These are phyloP conservation scores for Mycena filopes DNA, from an alignment of 768 basidiomycete genomes.

Conservation along the genomic window DNA sequence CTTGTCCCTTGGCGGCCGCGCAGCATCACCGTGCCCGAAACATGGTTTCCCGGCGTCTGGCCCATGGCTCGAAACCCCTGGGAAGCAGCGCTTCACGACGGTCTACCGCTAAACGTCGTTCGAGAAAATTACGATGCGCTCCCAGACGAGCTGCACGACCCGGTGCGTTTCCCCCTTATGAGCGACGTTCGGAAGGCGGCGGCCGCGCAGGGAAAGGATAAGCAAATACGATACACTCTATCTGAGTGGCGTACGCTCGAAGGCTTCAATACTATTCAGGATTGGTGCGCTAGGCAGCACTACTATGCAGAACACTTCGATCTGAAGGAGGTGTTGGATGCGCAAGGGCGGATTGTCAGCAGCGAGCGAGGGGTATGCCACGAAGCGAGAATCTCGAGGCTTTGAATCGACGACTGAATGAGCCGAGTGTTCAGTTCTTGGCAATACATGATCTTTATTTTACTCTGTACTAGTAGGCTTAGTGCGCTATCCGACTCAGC, in stretches of 20 bases:
- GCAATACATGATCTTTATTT: too few species aligned
- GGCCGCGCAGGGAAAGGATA: not conserved
- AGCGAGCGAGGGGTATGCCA: not conserved
- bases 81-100: too few species aligned
- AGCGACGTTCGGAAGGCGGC: not conserved
- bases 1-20: not conserved
- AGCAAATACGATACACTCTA: not conserved
- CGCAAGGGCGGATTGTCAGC: not conserved
- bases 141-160: too few species aligned
- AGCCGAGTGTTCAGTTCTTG: too few species aligned
- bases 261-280: not conserved
- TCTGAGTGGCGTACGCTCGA: not conserved
- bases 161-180: too few species aligned
- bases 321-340: constrained; percentile 6
- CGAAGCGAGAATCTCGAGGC: too few species aligned
- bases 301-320: not conserved
- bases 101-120: too few species aligned
- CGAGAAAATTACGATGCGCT: too few species aligned
- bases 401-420: too few species aligned
- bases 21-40: not conserved
- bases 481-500: too few species aligned
- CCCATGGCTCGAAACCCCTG: not conserved
- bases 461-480: too few species aligned
- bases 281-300: not conserved
- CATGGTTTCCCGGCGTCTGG: not conserved